Evolutionary conservation across 176 grass and related monocot species (phyloP), one percentile per base, ranked within the genome.

Genomic region (Neostapfia colusana): DNA sequence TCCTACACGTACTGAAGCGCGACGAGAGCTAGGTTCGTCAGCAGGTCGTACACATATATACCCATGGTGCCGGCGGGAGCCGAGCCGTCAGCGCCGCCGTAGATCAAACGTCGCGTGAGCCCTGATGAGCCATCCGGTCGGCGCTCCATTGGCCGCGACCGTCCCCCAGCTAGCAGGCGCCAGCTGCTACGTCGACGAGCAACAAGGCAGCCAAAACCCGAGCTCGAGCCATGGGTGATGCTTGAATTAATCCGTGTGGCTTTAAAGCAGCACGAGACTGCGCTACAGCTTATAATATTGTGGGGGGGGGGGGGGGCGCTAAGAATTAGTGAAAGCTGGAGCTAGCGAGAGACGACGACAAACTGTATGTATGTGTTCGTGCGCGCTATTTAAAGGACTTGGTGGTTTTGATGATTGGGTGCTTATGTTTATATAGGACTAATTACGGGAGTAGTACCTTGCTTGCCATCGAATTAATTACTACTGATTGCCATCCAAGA

Each of bases 1-100:
- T 43, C 2, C 2, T 10, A 10, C 1, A 43, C 8, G 41, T 9
- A 10, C 43, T 45, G 43, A 56, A 24, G n/a, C 8, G n/a, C n/a
- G n/a, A n/a, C n/a, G n/a, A n/a, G n/a, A n/a, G n/a, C n/a, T n/a
- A n/a, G n/a, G n/a, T n/a, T n/a, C n/a, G n/a, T n/a, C n/a, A n/a
- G n/a, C n/a, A n/a, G n/a, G n/a, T n/a, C n/a, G n/a, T 45, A 23
- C 39, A 24, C 0, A 2, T 57, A 42, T 11, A 39, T 69, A 88
- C 87, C 82, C 87, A 89, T 89, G 53, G 87, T 81, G 64, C 67
- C 82, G 4, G n/a, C n/a, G n/a, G n/a, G n/a, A n/a, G n/a, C n/a
- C n/a, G 87, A 85, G 54, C 71, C 87, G 13, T 89, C 83, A 5
- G 77, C 58, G 17, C 73, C 67, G 17, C 87, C 79, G 69, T 89